Conservation (phyloP, 1,139 yeast species). For the Saccharomyces hybrid region DNA sequence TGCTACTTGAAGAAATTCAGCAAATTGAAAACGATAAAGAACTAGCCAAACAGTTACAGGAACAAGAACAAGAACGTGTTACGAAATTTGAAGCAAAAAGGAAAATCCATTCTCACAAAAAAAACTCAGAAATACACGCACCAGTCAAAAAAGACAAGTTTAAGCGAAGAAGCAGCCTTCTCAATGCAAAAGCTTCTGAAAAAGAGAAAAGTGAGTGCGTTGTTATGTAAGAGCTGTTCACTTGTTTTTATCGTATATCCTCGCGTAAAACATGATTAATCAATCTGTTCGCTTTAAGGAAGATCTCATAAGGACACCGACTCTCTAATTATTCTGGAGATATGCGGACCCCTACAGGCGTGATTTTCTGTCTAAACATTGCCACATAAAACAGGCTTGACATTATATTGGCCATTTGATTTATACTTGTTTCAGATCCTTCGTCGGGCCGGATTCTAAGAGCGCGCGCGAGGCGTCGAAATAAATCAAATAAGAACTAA, state of each 20-base stretch:
- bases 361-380: neutral
- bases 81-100: neutral
- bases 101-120: constrained; percentile 12
- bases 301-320: neutral
- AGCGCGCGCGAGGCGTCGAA: neutral
- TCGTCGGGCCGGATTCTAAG: neutral
- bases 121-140: constrained; percentile 8
- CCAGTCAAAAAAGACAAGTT: constrained; percentile 4
- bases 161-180: constrained; percentile 3
- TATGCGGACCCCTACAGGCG: neutral
- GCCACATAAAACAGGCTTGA: neutral
- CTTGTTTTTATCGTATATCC: neutral
- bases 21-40: constrained; percentile 22
- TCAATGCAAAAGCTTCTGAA: neutral
- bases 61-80: constrained; percentile 24
- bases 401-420: neutral
- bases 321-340: neutral
- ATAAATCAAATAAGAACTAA: neutral
- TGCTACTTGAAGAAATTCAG: constrained; percentile 3
- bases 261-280: neutral
- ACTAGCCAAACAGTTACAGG: constrained; percentile 27
- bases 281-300: neutral
- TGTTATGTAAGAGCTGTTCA: neutral
- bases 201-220: neutral
- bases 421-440: neutral